phyloP scores from a whole-genome alignment of 139 green algal genomes.

The Raphidocelis subcapitata region DNA sequence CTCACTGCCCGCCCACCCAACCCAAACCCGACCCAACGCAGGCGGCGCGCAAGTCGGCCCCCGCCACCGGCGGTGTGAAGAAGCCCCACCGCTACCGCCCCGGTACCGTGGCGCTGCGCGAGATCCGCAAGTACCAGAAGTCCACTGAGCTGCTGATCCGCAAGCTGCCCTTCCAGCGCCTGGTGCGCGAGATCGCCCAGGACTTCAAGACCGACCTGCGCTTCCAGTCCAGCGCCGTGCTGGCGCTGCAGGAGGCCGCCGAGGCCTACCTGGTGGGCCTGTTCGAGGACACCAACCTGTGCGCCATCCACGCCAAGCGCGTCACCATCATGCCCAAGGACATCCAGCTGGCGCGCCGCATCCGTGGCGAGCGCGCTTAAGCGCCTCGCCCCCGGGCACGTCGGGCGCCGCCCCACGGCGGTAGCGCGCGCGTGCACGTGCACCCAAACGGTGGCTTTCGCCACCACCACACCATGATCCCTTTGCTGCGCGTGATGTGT shows the following conservation, averaged over 20 bases:
- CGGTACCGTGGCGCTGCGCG: slow-evolving; percentile 86
- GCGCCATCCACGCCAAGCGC: slow-evolving; percentile 89
- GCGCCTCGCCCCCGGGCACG: no score
- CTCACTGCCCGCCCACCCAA: neutral
- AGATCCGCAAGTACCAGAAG: slow-evolving; percentile 97
- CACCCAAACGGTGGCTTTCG: no score
- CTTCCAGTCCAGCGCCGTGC: slow-evolving; percentile 95
- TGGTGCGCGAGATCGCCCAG: slow-evolving; percentile 98
- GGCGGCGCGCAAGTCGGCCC: slow-evolving; percentile 62
- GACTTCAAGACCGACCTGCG: slow-evolving; percentile 99
- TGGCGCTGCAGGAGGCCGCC: slow-evolving; percentile 95
- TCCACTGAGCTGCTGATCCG: slow-evolving; percentile 92
- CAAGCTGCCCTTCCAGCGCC: slow-evolving; percentile 96
- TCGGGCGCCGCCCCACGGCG: no score
- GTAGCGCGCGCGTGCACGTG: no score
- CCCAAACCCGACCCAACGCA: neutral
- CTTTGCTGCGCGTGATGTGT: no score
- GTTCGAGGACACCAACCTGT: slow-evolving; percentile 94
- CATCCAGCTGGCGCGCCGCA: slow-evolving; percentile 92
- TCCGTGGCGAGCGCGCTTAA: slow-evolving; percentile 85
- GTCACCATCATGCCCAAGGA: slow-evolving; percentile 98
- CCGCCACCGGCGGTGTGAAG: slow-evolving; percentile 78
- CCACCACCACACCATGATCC: no score
- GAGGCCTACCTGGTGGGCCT: slow-evolving; percentile 98
- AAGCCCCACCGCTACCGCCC: slow-evolving; percentile 91